Evolutionary conservation across 306 rosid species (phyloP), one percentile per base, ranked within the genome.

Genomic region (Vigna nakashimae): DNA sequence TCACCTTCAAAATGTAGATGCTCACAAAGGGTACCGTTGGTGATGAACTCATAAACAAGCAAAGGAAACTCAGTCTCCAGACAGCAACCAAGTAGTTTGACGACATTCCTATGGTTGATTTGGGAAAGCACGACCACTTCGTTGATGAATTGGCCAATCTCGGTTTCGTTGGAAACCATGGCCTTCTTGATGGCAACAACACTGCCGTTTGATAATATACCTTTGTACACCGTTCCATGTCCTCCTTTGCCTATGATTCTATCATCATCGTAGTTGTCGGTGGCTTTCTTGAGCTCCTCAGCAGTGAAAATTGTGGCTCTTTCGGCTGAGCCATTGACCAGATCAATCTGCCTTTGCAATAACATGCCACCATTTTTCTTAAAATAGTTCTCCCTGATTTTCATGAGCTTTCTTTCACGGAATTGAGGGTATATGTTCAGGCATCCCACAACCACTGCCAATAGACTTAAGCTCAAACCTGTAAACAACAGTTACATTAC

Each of bases 91-190:
- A 57, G 16, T 24, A 65, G 51, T 18, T 18, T 65, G 71, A 40
- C 71, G 10, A 65, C 71, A 3, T 65, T 40, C 51, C 71, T 75
- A 0, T 83, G 86, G 60, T 69, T 80, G 65, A 83, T 77, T 78
- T 83, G 87, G n/a, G 85, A 74, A 0, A 83, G 77, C 18, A 83
- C 74, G 6, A 83, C 24, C 24, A 83, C 84, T 43, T 86, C 85
- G 4, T 86, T 86, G 0, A 83, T 81, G 59, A 86, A 83, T 57
- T 86, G 86, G 56, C 52, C 64, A 3, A 51, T 78, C 50, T 74
- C 84, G 16, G 48, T 77, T 34, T 78, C 56, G 69, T 70, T 75
- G 0, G 52, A 63, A 5, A 77, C 18, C 38, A 64, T 80, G 59
- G 85, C 78, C 71, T 80, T 86, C 14, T 55, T 72, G n/a, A 72